Base-by-base conservation (phyloP, 2,329 filamentous ascomycete genomes). In the Calonectria pteridis region DNA sequence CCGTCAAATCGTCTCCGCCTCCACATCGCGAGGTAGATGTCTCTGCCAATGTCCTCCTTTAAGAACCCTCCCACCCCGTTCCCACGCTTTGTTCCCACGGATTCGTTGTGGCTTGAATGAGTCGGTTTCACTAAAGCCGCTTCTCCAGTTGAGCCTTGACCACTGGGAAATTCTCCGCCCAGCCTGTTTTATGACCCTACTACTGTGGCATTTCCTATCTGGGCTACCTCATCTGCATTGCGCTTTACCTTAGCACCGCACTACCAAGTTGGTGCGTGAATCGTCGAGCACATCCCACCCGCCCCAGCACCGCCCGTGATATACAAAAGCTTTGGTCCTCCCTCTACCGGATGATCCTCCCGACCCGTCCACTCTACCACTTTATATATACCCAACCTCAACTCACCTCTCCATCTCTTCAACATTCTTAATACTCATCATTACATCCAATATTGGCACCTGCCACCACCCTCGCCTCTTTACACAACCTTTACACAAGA, bases 131-230 rank as follows among this genome's bases (percentile, higher is more conserved):
- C 78, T 79, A 78, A 80, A 62, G 69, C 69, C 67, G 73, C 74
- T 74, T 80, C 74, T 77, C 77, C 74, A 78, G 77, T 78, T 76
- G 69, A 80, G 77, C 77, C 77, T 73, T 75, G 78, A 77, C 77
- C 68, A 77, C 73, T 75, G 69, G 74, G 76, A 81, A 80, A 79
- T 77, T 80, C 78, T 76, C 78, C 77, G 79, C 76, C 76, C 76
- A 74, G 77, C 74, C 75, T 78, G 72, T 71, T 59, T 76, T 75
- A 76, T 71, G 70, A 75, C 74, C 77, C 74, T 77, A 37, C 67
- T 81, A 82, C 82, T 83, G 40, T 62, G 78, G 80, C 81, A 85
- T 84, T 85, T 81, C 84, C 83, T 80, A 79, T 84, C 84, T 81
- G 81, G 84, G 84, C 77, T 74, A 80, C 80, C 76, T 79, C 80